Conservation (phyloP, 179 eudicot genomes). For the Patellifolia procumbens region DNA sequence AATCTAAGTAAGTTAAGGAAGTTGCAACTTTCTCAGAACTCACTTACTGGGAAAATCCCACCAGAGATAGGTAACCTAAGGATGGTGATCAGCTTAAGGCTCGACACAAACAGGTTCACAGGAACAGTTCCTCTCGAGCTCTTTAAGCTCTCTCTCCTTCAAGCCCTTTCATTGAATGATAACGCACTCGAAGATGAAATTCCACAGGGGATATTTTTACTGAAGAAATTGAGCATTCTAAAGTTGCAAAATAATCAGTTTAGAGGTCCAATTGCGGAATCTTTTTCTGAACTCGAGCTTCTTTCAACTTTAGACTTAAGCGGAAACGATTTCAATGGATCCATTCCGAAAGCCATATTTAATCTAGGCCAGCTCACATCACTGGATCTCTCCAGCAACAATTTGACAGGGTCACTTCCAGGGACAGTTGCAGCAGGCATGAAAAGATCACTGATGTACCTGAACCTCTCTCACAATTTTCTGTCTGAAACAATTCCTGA, state of each 20-base stretch:
- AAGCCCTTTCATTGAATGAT: slow-evolving; percentile 42
- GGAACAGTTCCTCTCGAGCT: slow-evolving; percentile 53
- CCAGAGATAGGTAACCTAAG: slow-evolving; percentile 53
- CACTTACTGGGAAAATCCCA: slow-evolving; percentile 54
- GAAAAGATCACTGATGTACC: slow-evolving; percentile 45
- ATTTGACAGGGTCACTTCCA: slow-evolving; percentile 47
- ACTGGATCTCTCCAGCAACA: slow-evolving; percentile 59
- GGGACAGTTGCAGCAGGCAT: slow-evolving; percentile 50
- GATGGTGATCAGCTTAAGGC: slow-evolving; percentile 32
- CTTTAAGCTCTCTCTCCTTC: slow-evolving; percentile 51
- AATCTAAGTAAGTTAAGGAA: slow-evolving; percentile 42
- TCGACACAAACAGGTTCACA: slow-evolving; percentile 44
- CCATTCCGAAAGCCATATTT: slow-evolving; percentile 48
- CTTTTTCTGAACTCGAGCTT: slow-evolving; percentile 42
- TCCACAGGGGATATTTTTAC: slow-evolving; percentile 50
- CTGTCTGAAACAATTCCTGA: too few species aligned
- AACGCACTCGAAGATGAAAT: slow-evolving; percentile 54
- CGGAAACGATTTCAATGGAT: slow-evolving; percentile 55
- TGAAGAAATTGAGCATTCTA: slow-evolving; percentile 43
- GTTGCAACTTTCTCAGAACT: slow-evolving; percentile 35
- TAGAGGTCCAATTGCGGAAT: slow-evolving; percentile 45
- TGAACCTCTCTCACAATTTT: slow-evolving; percentile 62
- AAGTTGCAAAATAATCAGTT: slow-evolving; percentile 42
- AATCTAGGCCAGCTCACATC: slow-evolving; percentile 31
- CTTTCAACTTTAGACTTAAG: slow-evolving; percentile 55